phyloP scores from a whole-genome alignment of 257 asterid species.

The Nicotiana tomentosiformis region DNA sequence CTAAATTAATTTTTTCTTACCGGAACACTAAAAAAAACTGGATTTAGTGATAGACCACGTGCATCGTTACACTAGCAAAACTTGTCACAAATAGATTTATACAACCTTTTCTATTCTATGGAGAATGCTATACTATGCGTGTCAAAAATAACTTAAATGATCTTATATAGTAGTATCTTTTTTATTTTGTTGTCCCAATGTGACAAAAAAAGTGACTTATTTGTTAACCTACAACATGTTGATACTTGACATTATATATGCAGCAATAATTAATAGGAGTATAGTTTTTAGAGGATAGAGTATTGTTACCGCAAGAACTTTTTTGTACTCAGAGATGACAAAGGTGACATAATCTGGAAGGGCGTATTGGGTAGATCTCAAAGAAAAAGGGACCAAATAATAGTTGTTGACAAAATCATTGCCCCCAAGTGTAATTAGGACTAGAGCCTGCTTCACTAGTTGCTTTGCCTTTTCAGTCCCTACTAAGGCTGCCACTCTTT shows the following conservation, averaged over 20 bases:
- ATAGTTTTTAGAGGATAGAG: background rate
- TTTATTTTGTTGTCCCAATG: background rate
- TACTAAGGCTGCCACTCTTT: slow-evolving; percentile 31
- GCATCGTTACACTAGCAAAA: background rate
- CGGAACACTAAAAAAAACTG: background rate
- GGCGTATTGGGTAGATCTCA: slow-evolving; percentile 53
- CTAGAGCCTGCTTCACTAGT: slow-evolving; percentile 45
- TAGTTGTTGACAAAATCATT: slow-evolving; percentile 92
- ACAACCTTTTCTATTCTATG: background rate
- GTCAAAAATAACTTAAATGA: background rate
- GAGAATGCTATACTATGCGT: background rate
- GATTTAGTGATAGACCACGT: no score
- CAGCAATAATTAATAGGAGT: background rate
- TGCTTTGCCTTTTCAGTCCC: slow-evolving; percentile 39
- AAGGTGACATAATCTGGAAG: slow-evolving; percentile 44
- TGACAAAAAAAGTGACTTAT: background rate
- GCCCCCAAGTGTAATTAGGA: slow-evolving; percentile 73
- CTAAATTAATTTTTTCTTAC: no score
- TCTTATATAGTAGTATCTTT: no score
- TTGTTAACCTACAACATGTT: background rate
- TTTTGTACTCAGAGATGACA: slow-evolving; percentile 59
- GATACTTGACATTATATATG: background rate
- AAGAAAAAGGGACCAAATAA: slow-evolving; percentile 56
- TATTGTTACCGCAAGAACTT: slow-evolving; percentile 44
- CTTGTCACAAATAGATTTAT: background rate